Evolutionary conservation across 2,329 filamentous ascomycete genomes (phyloP).

Genomic region (Orbilia blumenaviensis): DNA sequence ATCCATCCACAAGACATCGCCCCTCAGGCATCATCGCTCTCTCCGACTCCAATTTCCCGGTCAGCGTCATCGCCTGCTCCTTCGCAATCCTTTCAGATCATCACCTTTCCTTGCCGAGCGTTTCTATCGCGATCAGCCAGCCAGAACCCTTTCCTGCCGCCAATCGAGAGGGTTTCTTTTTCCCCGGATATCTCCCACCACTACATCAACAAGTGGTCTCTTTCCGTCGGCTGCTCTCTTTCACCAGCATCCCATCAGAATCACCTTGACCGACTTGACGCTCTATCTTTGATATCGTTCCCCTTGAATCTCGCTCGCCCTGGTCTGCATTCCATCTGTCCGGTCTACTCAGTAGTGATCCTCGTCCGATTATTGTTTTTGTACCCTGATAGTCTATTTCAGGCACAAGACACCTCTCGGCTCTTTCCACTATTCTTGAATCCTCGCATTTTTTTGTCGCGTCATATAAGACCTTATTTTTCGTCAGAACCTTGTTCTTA

Average conservation of each 20-base stretch:
- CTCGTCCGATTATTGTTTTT: slow-evolving; percentile 6
- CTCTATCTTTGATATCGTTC: neutral
- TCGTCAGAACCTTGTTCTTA: slow-evolving; percentile 2
- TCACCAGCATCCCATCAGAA: slow-evolving; percentile 8
- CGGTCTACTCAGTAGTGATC: slow-evolving; percentile 40
- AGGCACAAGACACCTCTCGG: slow-evolving; percentile 27
- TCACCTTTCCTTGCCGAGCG: neutral
- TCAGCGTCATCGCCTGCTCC: slow-evolving; percentile 13
- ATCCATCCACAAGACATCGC: slow-evolving; percentile 9
- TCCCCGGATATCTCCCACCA: slow-evolving; percentile 42
- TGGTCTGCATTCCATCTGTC: neutral
- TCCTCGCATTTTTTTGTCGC: slow-evolving; percentile 13
- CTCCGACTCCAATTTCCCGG: neutral
- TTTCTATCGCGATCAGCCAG: slow-evolving; percentile 27
- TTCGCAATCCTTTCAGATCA: neutral
- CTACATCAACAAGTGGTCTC: slow-evolving; percentile 5
- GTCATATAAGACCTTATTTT: slow-evolving; percentile 7
- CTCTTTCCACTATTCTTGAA: neutral
- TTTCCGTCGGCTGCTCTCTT: slow-evolving; percentile 2
- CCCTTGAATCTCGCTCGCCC: neutral
- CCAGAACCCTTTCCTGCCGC: neutral
- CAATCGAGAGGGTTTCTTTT: slow-evolving; percentile 31
- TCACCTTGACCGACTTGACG: neutral
- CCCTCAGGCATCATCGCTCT: slow-evolving; percentile 11
- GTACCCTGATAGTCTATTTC: neutral